phyloP scores from a whole-genome alignment of 305 asterid species.

The Fraxinus albicans region DNA sequence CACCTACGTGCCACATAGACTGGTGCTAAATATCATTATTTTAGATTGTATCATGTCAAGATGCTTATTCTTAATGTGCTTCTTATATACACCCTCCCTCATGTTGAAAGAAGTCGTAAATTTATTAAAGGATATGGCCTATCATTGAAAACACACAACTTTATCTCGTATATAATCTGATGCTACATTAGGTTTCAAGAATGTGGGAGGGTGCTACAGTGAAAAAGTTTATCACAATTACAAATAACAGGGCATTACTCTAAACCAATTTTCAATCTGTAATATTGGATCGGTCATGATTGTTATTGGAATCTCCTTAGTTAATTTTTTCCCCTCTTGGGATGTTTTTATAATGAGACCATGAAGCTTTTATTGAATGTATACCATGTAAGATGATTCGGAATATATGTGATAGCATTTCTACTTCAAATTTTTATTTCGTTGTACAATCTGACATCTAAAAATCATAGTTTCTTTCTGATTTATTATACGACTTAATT shows the following conservation, averaged over 20 bases:
- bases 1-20: neutral
- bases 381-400: neutral
- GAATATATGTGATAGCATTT: neutral
- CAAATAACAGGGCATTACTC: conserved; percentile 5
- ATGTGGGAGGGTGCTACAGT: neutral
- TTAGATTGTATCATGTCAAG: neutral
- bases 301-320: neutral
- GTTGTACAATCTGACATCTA: neutral
- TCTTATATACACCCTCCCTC: neutral
- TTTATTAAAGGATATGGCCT: neutral
- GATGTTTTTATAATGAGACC: neutral
- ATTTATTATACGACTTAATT: neutral
- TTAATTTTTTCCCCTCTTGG: neutral
- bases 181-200: neutral
- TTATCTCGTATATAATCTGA: neutral
- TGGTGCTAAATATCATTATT: neutral
- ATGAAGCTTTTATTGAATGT: neutral
- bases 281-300: neutral
- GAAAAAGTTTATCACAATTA: neutral
- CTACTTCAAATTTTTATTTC: neutral
- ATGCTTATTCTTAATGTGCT: conserved; percentile 15
- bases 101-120: neutral
- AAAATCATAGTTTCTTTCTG: neutral
- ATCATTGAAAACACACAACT: neutral
- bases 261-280: neutral